phyloP scores from a whole-genome alignment of 179 eudicot genomes.

The Gypsophila paniculata region DNA sequence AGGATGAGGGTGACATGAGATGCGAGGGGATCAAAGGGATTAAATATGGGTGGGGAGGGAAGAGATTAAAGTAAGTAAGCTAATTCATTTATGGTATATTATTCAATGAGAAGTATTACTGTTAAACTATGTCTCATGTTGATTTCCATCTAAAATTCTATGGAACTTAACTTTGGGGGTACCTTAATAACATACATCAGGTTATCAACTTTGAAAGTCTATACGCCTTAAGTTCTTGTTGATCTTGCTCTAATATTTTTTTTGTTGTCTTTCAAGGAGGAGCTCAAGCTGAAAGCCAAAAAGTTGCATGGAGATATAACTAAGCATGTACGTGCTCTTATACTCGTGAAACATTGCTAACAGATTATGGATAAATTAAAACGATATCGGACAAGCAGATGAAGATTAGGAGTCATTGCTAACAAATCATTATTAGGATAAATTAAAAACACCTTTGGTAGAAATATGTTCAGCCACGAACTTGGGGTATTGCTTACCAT shows the following conservation, averaged over 20 bases:
- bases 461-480: neutral
- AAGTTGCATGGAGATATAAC: slow-evolving; percentile 35
- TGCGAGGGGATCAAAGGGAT: too few species aligned
- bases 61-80: too few species aligned
- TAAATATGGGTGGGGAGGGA: too few species aligned
- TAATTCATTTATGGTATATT: too few species aligned
- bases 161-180: neutral
- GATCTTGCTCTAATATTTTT: neutral
- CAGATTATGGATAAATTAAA: too few species aligned
- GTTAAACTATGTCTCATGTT: neutral
- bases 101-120: too few species aligned
- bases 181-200: neutral
- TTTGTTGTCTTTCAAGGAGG: slow-evolving; percentile 24
- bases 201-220: neutral
- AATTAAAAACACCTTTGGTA: neutral
- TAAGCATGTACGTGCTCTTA: slow-evolving; percentile 28
- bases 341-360: neutral
- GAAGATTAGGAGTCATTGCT: neutral
- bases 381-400: neutral
- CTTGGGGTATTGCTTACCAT: neutral
- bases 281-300: slow-evolving; percentile 34
- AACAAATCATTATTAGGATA: neutral
- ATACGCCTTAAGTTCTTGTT: neutral
- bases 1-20: too few species aligned
- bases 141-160: neutral